These are phyloP conservation scores for Actinomortierella ambigua DNA, from an alignment of 371 early-diverging fungal genomes.

Conservation along the genomic window DNA sequence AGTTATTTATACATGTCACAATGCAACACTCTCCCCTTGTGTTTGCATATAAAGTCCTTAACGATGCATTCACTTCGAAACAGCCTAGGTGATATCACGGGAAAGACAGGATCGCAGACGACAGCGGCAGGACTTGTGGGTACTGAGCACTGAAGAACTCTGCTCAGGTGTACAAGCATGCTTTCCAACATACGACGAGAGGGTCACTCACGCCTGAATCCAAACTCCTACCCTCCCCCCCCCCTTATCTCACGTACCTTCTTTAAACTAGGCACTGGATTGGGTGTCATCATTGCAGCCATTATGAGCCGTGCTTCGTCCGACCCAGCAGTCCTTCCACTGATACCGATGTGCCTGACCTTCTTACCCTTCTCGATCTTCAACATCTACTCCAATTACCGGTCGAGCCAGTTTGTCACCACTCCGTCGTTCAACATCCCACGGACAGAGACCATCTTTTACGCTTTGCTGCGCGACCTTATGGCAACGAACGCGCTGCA, in stretches of 20 bases:
- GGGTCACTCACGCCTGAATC: too few species aligned
- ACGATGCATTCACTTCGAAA: too few species aligned
- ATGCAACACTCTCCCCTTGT: not conserved
- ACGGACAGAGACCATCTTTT: slow-evolving; percentile 54
- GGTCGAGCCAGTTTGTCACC: slow-evolving; percentile 57
- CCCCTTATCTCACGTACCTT: not conserved
- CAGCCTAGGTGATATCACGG: slow-evolving; percentile 79
- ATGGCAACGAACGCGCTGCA: slow-evolving; percentile 5
- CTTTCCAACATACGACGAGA: too few species aligned
- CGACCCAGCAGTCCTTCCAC: slow-evolving; percentile 31
- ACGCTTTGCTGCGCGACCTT: slow-evolving; percentile 24
- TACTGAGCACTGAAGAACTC: slow-evolving; percentile 16
- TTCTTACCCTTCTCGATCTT: slow-evolving; percentile 59
- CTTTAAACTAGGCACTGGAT: slow-evolving; percentile 43
- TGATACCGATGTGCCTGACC: slow-evolving; percentile 49
- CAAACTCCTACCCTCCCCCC: too few species aligned
- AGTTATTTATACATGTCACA: slow-evolving; percentile 1
- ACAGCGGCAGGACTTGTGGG: slow-evolving; percentile 82
- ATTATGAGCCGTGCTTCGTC: slow-evolving; percentile 37
- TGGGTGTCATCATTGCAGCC: slow-evolving; percentile 55
- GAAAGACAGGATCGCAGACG: slow-evolving; percentile 75
- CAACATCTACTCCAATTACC: slow-evolving; percentile 58
- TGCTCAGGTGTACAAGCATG: too few species aligned
- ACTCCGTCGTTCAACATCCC: slow-evolving; percentile 61
- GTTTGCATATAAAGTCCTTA: not conserved